phyloP scores from a whole-genome alignment of 1,284 basidiomycete genomes.

The Ustilago xerochloae region DNA sequence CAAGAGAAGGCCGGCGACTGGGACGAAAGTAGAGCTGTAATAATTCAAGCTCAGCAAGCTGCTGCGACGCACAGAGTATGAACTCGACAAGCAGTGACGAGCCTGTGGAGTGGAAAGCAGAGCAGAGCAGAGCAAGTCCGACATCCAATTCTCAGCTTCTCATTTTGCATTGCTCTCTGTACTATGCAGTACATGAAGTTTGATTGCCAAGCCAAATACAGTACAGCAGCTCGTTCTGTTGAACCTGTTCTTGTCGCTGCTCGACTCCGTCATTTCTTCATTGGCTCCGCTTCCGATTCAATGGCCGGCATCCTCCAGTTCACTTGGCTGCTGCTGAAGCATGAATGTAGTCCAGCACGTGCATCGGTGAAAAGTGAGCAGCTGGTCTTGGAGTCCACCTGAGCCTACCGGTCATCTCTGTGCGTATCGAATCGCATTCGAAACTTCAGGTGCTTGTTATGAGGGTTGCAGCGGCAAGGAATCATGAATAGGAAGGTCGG shows the following conservation, averaged over 20 bases:
- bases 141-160: not conserved
- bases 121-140: not conserved
- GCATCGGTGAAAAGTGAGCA: not conserved
- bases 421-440: too few relatives aligned
- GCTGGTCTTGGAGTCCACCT: not conserved
- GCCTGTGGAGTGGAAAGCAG: not conserved
- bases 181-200: not conserved
- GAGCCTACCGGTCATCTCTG: too few relatives aligned
- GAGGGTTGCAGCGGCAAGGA: not conserved
- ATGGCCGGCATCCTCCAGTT: not conserved
- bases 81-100: not conserved
- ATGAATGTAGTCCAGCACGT: not conserved
- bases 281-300: not conserved
- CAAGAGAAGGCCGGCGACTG: not conserved
- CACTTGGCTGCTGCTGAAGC: not conserved
- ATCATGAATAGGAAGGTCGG: not conserved
- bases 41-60: conserved; percentile 2
- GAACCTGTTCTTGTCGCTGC: not conserved
- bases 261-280: not conserved
- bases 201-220: not conserved
- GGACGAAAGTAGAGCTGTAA: not conserved
- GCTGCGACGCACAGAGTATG: not conserved
- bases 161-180: not conserved
- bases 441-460: too few relatives aligned
- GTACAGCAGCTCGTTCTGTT: not conserved